A percentile compares a stretch with the other conserved stretches of the same genome.
phyloP scores from a whole-genome alignment of 179 eudicot genomes.

The Beta macrorhiza region DNA sequence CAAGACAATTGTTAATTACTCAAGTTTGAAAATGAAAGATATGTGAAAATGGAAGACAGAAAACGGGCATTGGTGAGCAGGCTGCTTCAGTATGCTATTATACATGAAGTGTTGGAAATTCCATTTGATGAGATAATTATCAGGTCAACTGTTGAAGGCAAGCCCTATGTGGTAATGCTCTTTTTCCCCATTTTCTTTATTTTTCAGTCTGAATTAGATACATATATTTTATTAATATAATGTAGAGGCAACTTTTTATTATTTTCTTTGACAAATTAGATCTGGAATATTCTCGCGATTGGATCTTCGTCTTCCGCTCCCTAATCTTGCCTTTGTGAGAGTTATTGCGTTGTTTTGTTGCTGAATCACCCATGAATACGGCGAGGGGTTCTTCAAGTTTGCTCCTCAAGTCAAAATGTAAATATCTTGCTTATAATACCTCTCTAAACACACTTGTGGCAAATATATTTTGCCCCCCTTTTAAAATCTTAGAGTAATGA shows the following conservation, averaged over 20 bases:
- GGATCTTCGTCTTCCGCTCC: not conserved
- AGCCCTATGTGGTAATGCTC: constrained; percentile 2
- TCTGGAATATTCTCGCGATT: too few relatives aligned
- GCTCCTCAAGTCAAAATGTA: not conserved
- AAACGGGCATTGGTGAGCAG: constrained; percentile 6
- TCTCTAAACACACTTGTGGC: too few relatives aligned
- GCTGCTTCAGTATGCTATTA: constrained; percentile 1
- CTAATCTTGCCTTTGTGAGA: not conserved
- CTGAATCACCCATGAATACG: not conserved
- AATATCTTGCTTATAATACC: not conserved
- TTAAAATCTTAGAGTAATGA: too few relatives aligned
- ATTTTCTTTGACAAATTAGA: too few relatives aligned
- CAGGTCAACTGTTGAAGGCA: constrained; percentile 4
- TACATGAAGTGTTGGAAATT: not conserved
- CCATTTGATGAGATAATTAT: not conserved
- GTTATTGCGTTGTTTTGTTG: not conserved
- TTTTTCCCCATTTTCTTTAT: not conserved
- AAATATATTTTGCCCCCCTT: too few relatives aligned
- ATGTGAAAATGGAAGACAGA: constrained; percentile 1
- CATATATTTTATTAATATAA: not conserved
- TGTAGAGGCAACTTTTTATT: not conserved
- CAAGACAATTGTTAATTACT: not conserved
- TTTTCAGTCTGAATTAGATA: too few relatives aligned
- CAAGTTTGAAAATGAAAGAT: not conserved
- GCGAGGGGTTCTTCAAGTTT: too few relatives aligned